Percentiles rank a stretch among this genome's conserved stretches.
These are phyloP conservation scores for Cadophora luteo-olivacea DNA, from an alignment of 2,329 filamentous ascomycete species.

Conservation along the genomic window DNA sequence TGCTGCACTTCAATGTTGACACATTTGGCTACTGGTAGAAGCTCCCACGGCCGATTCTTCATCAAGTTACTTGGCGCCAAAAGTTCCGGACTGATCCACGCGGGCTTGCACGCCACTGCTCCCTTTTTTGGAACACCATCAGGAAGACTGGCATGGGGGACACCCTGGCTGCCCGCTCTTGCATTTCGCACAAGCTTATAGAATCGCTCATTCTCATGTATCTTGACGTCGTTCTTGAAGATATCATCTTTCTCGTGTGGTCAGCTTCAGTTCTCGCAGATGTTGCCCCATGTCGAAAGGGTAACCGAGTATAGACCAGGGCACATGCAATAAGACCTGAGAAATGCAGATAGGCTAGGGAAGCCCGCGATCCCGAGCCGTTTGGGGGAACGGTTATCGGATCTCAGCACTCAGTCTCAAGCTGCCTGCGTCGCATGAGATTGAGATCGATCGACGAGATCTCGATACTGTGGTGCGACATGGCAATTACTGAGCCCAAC, in stretches of 20 bases:
- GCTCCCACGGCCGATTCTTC: neutral
- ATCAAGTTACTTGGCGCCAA: neutral
- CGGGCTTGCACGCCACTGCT: conserved; percentile 1
- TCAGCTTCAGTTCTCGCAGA: neutral
- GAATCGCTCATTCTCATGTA: neutral
- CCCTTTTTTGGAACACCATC: neutral
- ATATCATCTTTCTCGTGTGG: neutral
- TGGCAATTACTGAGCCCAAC: neutral
- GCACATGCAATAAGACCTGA: conserved; percentile 15
- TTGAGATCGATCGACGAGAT: conserved; percentile 10
- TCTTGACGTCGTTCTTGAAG: conserved; percentile 5
- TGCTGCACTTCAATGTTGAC: conserved; percentile 13
- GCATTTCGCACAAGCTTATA: conserved; percentile 13
- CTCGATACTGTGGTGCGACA: conserved; percentile 5
- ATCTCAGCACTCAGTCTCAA: neutral
- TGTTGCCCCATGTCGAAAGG: conserved; percentile 1
- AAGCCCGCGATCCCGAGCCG: neutral
- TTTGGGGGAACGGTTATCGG: neutral
- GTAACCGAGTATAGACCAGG: conserved; percentile 2
- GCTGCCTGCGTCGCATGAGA: neutral
- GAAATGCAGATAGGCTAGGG: neutral
- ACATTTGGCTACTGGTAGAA: neutral
- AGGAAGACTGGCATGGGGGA: neutral
- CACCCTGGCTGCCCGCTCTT: neutral
- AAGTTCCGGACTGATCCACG: neutral